phyloP scores from a whole-genome alignment of 192 early-diverging fungal genomes.

The Umbelopsis vinacea region DNA sequence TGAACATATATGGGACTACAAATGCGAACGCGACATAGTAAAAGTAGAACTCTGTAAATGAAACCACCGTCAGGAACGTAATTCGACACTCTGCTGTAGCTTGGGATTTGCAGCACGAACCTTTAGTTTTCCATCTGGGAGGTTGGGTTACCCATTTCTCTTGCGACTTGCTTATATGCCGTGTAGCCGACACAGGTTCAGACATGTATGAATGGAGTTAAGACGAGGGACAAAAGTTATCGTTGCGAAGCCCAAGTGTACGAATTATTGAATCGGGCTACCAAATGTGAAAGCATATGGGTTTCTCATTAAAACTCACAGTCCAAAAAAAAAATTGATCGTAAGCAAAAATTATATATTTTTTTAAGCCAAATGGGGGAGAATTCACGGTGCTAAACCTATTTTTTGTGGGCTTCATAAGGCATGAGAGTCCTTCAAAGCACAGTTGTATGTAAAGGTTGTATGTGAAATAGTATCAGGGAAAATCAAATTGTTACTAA shows the following conservation, averaged over 20 bases:
- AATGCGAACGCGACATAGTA: constrained; percentile 69
- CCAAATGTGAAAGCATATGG: neutral
- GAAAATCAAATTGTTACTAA: neutral
- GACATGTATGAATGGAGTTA: neutral
- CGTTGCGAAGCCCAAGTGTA: neutral
- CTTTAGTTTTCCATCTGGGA: constrained; percentile 9
- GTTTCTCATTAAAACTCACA: too few relatives aligned
- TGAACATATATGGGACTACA: constrained; percentile 68
- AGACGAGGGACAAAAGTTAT: neutral
- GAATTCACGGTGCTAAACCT: too few relatives aligned
- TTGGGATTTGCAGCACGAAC: neutral
- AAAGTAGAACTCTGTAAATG: constrained; percentile 67
- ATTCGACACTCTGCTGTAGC: neutral
- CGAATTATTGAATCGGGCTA: neutral
- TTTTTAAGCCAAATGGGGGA: too few relatives aligned
- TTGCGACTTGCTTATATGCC: neutral
- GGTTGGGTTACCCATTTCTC: constrained; percentile 13
- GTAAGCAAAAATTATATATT: too few relatives aligned
- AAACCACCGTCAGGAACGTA: neutral
- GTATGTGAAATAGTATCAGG: neutral
- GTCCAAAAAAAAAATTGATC: too few relatives aligned
- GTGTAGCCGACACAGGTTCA: constrained; percentile 7
- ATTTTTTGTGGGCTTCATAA: neutral
- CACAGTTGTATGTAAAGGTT: neutral
- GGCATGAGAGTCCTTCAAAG: neutral